Percentiles rank a stretch among this genome's conserved stretches.
Evolutionary conservation across 345 rosid species (phyloP).

Genomic region (Dovyalis caffra): DNA sequence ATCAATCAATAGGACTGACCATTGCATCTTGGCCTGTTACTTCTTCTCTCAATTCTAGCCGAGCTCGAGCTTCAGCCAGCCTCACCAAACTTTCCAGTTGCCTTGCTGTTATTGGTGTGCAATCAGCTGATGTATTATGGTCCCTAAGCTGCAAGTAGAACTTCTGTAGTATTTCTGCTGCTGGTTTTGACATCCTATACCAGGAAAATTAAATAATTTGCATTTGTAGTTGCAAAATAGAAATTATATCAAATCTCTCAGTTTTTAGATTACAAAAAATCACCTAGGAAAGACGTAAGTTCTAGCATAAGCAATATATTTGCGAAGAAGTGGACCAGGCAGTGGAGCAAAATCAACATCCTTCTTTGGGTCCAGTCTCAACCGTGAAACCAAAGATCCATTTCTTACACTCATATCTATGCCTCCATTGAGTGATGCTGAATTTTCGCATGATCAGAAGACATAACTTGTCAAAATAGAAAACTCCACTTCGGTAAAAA

Average conservation of each 20-base stretch:
- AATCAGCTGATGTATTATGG: constrained; percentile 82
- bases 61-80: constrained; percentile 91
- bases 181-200: constrained; percentile 81
- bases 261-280: constrained; percentile 21
- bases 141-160: constrained; percentile 90
- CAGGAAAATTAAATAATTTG: constrained; percentile 6
- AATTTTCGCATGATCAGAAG: constrained; percentile 23
- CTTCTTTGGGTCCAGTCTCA: constrained; percentile 69
- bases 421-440: constrained; percentile 46
- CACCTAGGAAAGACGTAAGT: constrained; percentile 82
- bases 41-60: constrained; percentile 88
- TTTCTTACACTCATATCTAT: constrained; percentile 40
- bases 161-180: constrained; percentile 80
- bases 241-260: background rate
- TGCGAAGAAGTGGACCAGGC: constrained; percentile 83
- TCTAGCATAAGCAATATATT: constrained; percentile 89
- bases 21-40: constrained; percentile 84
- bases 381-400: constrained; percentile 71
- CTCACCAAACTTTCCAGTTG: constrained; percentile 94
- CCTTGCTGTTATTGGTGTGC: constrained; percentile 95
- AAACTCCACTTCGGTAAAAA: background rate
- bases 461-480: background rate
- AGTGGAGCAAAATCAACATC: constrained; percentile 71
- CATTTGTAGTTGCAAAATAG: background rate
- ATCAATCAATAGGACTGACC: constrained; percentile 22